phyloP scores from a whole-genome alignment of 1,284 basidiomycete species.

The Marasmius sp. region DNA sequence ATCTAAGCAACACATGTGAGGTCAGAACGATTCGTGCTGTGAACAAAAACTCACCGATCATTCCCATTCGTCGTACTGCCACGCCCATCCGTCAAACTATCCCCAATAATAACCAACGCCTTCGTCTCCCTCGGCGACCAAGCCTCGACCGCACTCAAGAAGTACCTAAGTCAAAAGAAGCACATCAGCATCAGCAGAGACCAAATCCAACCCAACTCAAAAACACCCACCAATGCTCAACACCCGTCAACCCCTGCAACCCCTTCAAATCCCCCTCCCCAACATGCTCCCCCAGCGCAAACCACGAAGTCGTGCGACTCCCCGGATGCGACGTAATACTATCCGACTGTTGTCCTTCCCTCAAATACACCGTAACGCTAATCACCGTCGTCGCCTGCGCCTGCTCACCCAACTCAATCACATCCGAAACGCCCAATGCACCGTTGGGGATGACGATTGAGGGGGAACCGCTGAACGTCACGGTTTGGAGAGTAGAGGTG shows the following conservation, averaged over 20 bases:
- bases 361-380: conserved; percentile 40
- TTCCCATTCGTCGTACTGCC: conserved; percentile 38
- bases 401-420: conserved; percentile 31
- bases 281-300: conserved; percentile 39
- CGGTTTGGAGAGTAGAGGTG: conserved; percentile 30
- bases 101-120: conserved; percentile 45
- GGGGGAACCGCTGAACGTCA: conserved; percentile 45
- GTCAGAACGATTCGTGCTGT: neutral
- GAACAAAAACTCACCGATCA: conserved; percentile 31
- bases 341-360: conserved; percentile 38
- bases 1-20: conserved; percentile 24
- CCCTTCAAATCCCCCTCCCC: conserved; percentile 31
- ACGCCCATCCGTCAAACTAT: conserved; percentile 49
- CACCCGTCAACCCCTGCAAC: conserved; percentile 26
- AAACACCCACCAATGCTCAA: conserved; percentile 38
- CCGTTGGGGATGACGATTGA: conserved; percentile 43
- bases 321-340: conserved; percentile 48
- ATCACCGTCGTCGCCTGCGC: conserved; percentile 37
- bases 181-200: neutral
- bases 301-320: conserved; percentile 46
- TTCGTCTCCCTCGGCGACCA: conserved; percentile 30
- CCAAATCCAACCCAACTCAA: neutral
- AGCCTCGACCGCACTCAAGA: conserved; percentile 43
- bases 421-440: conserved; percentile 46
- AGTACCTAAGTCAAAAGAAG: conserved; percentile 30